Base-by-base conservation (phyloP, 2,329 filamentous ascomycete genomes). In the Rhexocercosporidium sp. region DNA sequence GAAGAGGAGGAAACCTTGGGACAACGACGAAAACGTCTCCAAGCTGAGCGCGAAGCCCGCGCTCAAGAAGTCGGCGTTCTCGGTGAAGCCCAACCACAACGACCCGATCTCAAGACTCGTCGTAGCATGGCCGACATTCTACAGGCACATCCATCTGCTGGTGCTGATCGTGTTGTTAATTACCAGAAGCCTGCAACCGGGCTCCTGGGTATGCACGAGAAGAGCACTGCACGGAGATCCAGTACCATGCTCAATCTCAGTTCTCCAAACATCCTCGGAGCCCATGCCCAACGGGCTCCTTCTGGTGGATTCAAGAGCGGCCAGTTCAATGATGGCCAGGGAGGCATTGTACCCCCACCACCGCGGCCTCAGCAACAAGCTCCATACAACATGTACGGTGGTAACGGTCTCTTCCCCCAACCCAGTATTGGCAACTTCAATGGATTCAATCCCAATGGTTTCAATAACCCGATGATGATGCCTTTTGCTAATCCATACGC, bases 1-100 rank as follows among this genome's bases (percentile, higher is more conserved):
- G 83, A 85, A 68, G 90, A 90, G 71, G 90, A 93, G 72, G 92
- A 96, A 76, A 95, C 92, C 0, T 82, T 96, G 0, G 92, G 92
- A 11, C 91, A 95, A 77, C 88, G 92, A 12, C 88, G 92, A 0
- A 88, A 88, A 31, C 86, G 92, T 29, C 82, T 96, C 1, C 91
- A 94, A 76, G 88, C 89, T 7, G 88, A 90, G 74, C 83, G 84
- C 29, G 89, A 92, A 78, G 89, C 89, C 7, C 85, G 87, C 31
- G 85, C 86, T 68, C 80, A 83, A 49, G 86, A 86, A 70, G 85
- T 87, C 77, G 81, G 79, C 49, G 63, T 62, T 39, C 53, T 65
- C 22, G 67, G 67, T 27, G 62, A 67, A 44, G 69, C 49, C 11
- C 49, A 39, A 46, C 44, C 47, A 37, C 41, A 56, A 41, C 64